phyloP scores from a whole-genome alignment of 2,329 filamentous ascomycete genomes.

The Fusarium staphyleae region DNA sequence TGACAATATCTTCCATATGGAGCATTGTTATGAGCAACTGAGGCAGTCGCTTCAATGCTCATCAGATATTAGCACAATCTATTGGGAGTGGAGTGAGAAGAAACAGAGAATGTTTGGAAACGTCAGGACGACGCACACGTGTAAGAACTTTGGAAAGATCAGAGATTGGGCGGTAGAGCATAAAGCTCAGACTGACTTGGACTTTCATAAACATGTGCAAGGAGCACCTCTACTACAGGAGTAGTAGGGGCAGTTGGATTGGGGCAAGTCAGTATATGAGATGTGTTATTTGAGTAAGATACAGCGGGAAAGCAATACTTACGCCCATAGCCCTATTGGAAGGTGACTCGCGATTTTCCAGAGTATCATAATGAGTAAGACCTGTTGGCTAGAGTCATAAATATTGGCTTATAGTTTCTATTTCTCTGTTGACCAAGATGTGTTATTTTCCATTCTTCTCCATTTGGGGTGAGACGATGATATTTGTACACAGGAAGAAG shows the following conservation, averaged over 20 bases:
- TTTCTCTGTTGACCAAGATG: too few relatives aligned
- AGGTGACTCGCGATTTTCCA: too few relatives aligned
- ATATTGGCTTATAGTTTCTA: too few relatives aligned
- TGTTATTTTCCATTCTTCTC: too few relatives aligned
- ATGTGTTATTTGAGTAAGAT: background rate
- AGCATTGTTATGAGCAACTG: constrained; percentile 10
- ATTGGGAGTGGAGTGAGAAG: constrained; percentile 12
- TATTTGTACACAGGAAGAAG: background rate
- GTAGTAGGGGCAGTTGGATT: too few relatives aligned
- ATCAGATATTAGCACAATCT: constrained; percentile 4
- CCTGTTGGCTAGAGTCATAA: too few relatives aligned
- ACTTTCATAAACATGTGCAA: constrained; percentile 1
- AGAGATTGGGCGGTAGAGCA: constrained; percentile 7
- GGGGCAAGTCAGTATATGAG: too few relatives aligned
- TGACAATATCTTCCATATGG: constrained; percentile 13
- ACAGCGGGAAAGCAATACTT: too few relatives aligned
- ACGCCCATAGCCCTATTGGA: too few relatives aligned
- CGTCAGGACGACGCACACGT: constrained; percentile 8
- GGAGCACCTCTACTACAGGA: constrained; percentile 4
- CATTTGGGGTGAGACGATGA: too few relatives aligned
- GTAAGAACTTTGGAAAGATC: constrained; percentile 10
- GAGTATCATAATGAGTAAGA: too few relatives aligned
- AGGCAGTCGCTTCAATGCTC: constrained; percentile 11
- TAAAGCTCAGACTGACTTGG: constrained; percentile 8
- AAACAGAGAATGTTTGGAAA: constrained; percentile 10